Percentiles rank a stretch among this genome's conserved stretches.
Conservation (phyloP, 768 basidiomycete species). For the Melanogaster broomeanus region DNA sequence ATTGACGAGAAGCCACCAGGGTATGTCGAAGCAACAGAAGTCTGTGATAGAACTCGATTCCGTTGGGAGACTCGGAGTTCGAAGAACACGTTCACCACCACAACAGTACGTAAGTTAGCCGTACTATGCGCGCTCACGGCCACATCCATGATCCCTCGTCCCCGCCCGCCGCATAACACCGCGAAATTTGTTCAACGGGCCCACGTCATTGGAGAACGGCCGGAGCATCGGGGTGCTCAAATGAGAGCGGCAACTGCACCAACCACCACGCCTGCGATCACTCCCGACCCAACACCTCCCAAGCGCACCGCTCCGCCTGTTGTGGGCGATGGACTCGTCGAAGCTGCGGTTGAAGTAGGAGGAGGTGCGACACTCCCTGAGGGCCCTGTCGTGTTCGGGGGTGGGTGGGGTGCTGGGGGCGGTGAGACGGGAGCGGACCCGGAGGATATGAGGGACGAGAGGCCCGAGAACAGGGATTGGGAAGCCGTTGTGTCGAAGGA, state of each 20-base stretch:
- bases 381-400: background rate
- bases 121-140: background rate
- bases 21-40: too few species aligned
- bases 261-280: constrained; percentile 1
- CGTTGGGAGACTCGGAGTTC: too few species aligned
- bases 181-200: background rate
- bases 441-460: constrained; percentile 30
- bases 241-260: constrained; percentile 8
- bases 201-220: too few species aligned
- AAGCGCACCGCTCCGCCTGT: constrained; percentile 5
- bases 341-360: background rate
- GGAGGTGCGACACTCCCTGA: background rate
- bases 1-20: too few species aligned
- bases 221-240: background rate
- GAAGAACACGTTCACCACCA: too few species aligned
- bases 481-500: constrained; percentile 25
- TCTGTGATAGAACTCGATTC: too few species aligned
- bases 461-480: constrained; percentile 16
- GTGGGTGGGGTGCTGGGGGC: background rate
- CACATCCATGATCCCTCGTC: too few species aligned
- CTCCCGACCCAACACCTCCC: background rate
- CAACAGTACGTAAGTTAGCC: background rate
- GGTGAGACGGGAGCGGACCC: constrained; percentile 21
- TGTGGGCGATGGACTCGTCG: background rate
- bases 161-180: background rate